Base-by-base conservation (phyloP, 192 early-diverging fungal genomes). In the Podila epigama region DNA sequence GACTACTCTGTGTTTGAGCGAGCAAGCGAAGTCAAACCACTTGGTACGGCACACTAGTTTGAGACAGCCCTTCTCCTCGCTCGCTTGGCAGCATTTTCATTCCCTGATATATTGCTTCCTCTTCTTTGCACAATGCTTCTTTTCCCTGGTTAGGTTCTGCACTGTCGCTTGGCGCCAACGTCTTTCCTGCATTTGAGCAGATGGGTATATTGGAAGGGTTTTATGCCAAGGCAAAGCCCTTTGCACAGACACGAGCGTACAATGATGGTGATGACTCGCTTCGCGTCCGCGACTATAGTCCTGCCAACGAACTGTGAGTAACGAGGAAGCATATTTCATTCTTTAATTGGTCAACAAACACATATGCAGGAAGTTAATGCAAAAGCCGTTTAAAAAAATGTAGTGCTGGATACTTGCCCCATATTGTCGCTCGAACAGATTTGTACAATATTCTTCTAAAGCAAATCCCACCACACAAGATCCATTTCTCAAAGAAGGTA, bases 401-500 rank as follows among this genome's bases (percentile, higher is more conserved):
- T 61, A 60, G 69, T 12, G 63, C 54, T 16, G 69, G 69, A 2
- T 71, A 71, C 36, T 63, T 63, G 1, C 63, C 63, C 15, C 50
- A 63, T 11, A 55, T 71, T 25, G 6, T 71, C 9, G 32, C 69
- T 6, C 69, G 69, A 4, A 53, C 69, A 22, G 61, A 71, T 12
- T 41, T 64, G 32, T 34, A 64, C 20, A 12, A 9, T 7, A 56
- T 71, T 44, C n/a, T 71, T 25, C 25, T 28, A 6, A 36, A 54
- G 20, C 69, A 57, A 16, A 41, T 71, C 7, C 69, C 61, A 3
- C 22, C 56, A 10, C 25, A 71, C 29, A 71, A 71, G 37, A 28
- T 71, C n/a, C 32, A 36, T 20, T 71, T 51, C 34, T 22, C 29
- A 1, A 80, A 80, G 39, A 64, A 71, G 25, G 78, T 80, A 1